Evolutionary conservation across 1,284 basidiomycete species (phyloP).

Genomic region (Cystobasidiaceae sp.): DNA sequence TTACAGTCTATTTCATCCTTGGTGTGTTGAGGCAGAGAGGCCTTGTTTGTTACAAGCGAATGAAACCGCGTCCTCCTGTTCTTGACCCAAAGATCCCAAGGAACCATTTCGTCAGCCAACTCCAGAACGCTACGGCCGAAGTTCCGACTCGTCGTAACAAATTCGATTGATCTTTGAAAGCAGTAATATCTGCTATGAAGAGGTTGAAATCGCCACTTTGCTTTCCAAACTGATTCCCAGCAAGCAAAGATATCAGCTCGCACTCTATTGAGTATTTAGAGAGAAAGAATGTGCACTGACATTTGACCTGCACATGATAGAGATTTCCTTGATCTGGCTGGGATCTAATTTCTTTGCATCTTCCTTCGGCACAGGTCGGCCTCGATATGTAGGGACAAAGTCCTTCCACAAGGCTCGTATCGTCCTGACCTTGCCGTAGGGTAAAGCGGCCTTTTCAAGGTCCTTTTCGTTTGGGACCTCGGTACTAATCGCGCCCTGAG

Average conservation of each 20-base stretch:
- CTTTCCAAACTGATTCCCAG: constrained; percentile 13
- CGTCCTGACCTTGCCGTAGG: constrained; percentile 1
- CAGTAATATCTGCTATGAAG: constrained; percentile 12
- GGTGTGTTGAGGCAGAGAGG: no score
- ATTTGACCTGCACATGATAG: constrained; percentile 32
- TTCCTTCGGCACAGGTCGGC: constrained; percentile 43
- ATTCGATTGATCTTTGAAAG: no score
- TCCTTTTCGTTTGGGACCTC: neutral
- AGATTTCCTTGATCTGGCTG: constrained; percentile 27
- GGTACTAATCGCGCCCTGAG: neutral
- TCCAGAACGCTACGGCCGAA: no score
- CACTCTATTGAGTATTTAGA: no score
- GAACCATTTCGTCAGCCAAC: constrained; percentile 2
- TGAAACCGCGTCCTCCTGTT: neutral
- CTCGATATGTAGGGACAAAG: constrained; percentile 51
- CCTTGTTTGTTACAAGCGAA: no score
- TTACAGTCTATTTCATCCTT: no score
- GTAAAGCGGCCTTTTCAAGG: no score
- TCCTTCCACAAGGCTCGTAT: constrained; percentile 46
- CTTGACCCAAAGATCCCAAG: neutral
- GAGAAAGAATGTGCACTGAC: no score
- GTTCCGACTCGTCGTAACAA: no score
- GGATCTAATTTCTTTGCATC: constrained; percentile 45
- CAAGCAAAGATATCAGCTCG: neutral
- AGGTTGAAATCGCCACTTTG: constrained; percentile 32